A percentile compares a stretch with the other conserved stretches of the same genome.
These are phyloP conservation scores for Cercophora scortea DNA, from an alignment of 495 filamentous ascomycete species.

Conservation along the genomic window DNA sequence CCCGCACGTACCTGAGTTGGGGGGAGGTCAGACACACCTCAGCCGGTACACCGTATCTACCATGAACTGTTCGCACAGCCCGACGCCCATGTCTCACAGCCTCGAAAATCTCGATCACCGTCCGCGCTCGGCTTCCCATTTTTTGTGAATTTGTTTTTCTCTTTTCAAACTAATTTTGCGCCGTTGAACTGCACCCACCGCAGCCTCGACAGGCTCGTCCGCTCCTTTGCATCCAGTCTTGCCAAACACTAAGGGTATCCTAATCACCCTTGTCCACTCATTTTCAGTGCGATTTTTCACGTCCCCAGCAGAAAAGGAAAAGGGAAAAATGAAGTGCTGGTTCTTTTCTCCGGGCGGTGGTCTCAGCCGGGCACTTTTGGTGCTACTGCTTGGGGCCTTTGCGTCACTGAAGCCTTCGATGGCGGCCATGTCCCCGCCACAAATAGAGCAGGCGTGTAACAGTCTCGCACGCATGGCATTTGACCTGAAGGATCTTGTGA, in stretches of 20 bases:
- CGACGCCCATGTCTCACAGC: background rate
- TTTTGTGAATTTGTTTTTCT: too few relatives aligned
- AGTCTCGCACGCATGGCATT: constrained; percentile 16
- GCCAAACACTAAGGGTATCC: background rate
- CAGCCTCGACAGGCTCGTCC: background rate
- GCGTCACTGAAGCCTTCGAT: background rate
- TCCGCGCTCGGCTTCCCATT: too few relatives aligned
- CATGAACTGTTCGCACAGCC: background rate
- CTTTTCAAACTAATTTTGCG: too few relatives aligned
- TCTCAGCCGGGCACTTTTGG: background rate
- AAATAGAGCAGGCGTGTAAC: constrained; percentile 12
- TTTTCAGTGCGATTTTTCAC: background rate
- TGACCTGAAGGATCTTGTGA: constrained; percentile 14
- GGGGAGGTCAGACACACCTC: background rate
- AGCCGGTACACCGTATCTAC: background rate
- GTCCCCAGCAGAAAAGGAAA: background rate
- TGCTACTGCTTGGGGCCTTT: constrained; percentile 4
- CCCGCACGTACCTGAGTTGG: too few relatives aligned
- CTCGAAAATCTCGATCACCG: too few relatives aligned
- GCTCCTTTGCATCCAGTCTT: background rate
- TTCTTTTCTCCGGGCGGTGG: background rate
- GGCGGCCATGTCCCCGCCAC: constrained; percentile 12
- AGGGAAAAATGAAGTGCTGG: background rate
- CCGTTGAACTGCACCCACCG: background rate
- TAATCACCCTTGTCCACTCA: background rate